phyloP scores from a whole-genome alignment of 129 eudicot genomes.

The Dittrichia graveolens region DNA sequence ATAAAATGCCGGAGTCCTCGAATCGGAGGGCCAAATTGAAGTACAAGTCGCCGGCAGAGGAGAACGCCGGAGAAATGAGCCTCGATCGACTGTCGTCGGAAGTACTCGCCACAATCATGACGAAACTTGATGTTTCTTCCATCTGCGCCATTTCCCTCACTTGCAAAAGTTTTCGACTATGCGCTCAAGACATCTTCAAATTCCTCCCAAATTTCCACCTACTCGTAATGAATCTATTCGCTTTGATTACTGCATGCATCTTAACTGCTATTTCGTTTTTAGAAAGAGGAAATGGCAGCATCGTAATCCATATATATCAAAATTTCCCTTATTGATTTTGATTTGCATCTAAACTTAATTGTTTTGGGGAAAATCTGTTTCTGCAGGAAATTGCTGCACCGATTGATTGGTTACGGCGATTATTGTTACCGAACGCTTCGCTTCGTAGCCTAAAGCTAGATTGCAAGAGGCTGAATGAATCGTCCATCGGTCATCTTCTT shows the following conservation, averaged over 20 bases:
- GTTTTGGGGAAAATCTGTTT: constrained; percentile 13
- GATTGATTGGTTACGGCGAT: constrained; percentile 51
- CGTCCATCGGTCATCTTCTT: constrained; percentile 56
- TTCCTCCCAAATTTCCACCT: constrained; percentile 80
- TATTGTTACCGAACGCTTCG: constrained; percentile 60
- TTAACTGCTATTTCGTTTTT: constrained; percentile 15
- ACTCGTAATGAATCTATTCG: constrained; percentile 42
- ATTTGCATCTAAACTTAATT: constrained; percentile 24
- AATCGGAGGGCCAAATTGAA: constrained; percentile 26
- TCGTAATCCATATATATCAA: background rate
- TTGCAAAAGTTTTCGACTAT: constrained; percentile 54
- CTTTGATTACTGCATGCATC: constrained; percentile 5
- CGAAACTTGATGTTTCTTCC: constrained; percentile 80
- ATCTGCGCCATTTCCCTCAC: constrained; percentile 80
- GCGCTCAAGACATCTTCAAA: constrained; percentile 59
- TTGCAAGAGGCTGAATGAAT: constrained; percentile 76
- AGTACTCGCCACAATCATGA: constrained; percentile 63
- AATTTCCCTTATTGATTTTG: too few species aligned
- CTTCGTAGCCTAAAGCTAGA: constrained; percentile 72
- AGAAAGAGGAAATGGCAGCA: constrained; percentile 13
- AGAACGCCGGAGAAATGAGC: constrained; percentile 27
- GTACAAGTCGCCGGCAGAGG: constrained; percentile 23
- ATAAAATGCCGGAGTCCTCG: constrained; percentile 46
- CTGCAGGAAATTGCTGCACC: constrained; percentile 76
- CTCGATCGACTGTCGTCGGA: constrained; percentile 75